Percentiles rank a stretch among this genome's conserved stretches.
These are phyloP conservation scores for Astrocystis sublimbata DNA, from an alignment of 495 filamentous ascomycete species.

Conservation along the genomic window DNA sequence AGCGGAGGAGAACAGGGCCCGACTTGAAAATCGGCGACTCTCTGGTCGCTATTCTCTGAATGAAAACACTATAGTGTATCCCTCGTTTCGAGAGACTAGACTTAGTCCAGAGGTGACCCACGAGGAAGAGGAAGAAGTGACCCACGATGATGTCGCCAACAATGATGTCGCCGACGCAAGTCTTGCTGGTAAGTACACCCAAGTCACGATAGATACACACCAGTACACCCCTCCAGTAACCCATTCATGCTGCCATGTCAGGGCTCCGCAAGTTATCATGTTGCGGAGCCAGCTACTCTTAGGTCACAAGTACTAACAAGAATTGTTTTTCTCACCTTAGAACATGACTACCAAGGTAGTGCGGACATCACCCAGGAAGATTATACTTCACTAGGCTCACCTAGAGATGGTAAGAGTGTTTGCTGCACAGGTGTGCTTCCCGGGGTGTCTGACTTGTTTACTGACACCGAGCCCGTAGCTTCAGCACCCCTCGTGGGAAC, in stretches of 20 bases:
- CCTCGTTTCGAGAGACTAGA: no score
- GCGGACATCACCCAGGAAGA: not conserved
- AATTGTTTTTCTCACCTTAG: not conserved
- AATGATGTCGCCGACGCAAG: not conserved
- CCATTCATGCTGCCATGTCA: not conserved
- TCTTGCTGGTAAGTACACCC: slow-evolving; percentile 1
- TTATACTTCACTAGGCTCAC: not conserved
- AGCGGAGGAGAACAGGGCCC: slow-evolving; percentile 6
- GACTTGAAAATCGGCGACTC: not conserved
- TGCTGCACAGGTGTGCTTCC: not conserved
- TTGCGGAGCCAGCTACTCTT: not conserved
- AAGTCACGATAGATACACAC: not conserved
- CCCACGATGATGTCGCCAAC: no score
- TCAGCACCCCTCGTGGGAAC: not conserved
- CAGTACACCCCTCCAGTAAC: not conserved
- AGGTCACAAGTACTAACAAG: not conserved
- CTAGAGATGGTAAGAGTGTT: not conserved
- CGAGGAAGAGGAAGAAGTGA: no score
- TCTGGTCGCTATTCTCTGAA: not conserved
- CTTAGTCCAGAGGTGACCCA: no score
- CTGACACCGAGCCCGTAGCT: not conserved
- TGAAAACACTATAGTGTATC: no score
- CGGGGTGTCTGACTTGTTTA: not conserved
- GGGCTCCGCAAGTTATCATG: not conserved
- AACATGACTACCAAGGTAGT: not conserved